phyloP scores from a whole-genome alignment of 495 filamentous ascomycete species.

The Penicillium fimorum region DNA sequence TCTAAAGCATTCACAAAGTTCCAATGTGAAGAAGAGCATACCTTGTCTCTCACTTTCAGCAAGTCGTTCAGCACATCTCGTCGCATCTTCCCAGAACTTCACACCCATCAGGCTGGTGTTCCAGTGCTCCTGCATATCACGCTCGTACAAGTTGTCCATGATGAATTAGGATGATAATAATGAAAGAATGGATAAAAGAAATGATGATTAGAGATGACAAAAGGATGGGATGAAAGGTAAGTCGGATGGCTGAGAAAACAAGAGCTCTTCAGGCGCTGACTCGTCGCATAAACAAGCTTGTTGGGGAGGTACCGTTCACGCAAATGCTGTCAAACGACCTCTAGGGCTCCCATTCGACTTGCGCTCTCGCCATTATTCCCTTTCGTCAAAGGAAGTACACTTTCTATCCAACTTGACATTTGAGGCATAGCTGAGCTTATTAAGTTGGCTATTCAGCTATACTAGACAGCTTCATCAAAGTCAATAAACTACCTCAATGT shows the following conservation, averaged over 20 bases:
- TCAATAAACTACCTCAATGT: too few species aligned
- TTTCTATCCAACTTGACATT: too few species aligned
- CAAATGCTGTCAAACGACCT: too few species aligned
- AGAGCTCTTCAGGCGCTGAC: neutral
- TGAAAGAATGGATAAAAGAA: neutral
- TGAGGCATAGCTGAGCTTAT: too few species aligned
- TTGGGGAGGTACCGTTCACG: too few species aligned
- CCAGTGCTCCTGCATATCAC: neutral
- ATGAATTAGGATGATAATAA: neutral
- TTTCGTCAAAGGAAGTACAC: too few species aligned
- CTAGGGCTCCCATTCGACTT: too few species aligned
- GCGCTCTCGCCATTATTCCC: too few species aligned
- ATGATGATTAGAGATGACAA: accelerated
- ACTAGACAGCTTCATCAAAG: too few species aligned
- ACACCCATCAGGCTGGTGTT: neutral
- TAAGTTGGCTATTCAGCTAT: too few species aligned
- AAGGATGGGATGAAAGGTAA: neutral
- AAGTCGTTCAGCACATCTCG: neutral
- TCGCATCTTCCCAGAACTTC: neutral
- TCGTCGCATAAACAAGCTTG: too few species aligned
- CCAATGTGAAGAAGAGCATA: neutral
- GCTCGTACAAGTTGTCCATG: neutral
- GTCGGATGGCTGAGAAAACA: neutral
- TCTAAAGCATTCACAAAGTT: neutral
- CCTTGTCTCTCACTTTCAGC: neutral